A percentile compares a stretch with the other conserved stretches of the same genome.
These are phyloP conservation scores for Emergomyces orientalis DNA, from an alignment of 2,329 filamentous ascomycete species.

Conservation along the genomic window DNA sequence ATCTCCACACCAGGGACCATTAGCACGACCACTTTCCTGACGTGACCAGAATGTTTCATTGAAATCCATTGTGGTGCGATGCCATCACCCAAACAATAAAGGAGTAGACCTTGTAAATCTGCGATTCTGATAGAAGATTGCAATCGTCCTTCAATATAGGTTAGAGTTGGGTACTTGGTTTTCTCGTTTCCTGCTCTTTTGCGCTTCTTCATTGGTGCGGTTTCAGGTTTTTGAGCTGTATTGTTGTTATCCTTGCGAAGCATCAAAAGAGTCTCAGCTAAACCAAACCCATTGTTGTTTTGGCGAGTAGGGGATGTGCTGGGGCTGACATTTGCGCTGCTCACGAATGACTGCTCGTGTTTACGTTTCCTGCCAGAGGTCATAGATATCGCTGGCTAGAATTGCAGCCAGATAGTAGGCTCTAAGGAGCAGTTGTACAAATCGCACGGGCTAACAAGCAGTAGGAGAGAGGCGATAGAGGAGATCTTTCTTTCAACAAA, in stretches of 20 bases:
- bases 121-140: conserved; percentile 48
- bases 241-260: neutral
- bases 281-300: conserved; percentile 9
- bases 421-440: neutral
- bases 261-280: conserved; percentile 5
- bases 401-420: neutral
- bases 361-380: conserved; percentile 27
- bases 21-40: conserved; percentile 70
- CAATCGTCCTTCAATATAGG: conserved; percentile 45
- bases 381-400: conserved; percentile 15
- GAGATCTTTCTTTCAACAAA: too few species aligned
- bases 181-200: conserved; percentile 33
- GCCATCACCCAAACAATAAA: conserved; percentile 55
- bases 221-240: conserved; percentile 8
- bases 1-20: conserved; percentile 90
- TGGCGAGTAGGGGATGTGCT: conserved; percentile 14
- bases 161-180: conserved; percentile 45
- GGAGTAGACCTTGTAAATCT: conserved; percentile 49
- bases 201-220: conserved; percentile 23
- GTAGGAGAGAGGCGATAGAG: neutral
- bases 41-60: conserved; percentile 46
- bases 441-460: neutral
- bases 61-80: conserved; percentile 55
- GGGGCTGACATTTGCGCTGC: conserved; percentile 20
- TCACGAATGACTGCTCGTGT: conserved; percentile 18